Percentiles rank a stretch among this genome's conserved stretches.
Conservation (phyloP, 495 filamentous ascomycete genomes). For the Penicillium silybi region DNA sequence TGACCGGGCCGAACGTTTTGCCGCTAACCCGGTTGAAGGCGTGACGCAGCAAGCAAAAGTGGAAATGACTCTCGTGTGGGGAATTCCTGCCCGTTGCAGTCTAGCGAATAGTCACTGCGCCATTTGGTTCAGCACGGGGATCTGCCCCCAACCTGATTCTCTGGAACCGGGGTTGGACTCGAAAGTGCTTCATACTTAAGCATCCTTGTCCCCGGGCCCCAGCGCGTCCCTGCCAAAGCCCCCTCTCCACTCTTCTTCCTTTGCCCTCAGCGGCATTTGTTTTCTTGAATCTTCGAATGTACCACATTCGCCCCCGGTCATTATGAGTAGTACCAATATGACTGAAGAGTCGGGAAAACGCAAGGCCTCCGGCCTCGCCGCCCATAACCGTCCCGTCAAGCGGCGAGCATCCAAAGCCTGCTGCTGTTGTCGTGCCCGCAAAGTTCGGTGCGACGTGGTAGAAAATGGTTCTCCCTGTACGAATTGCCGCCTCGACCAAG, state of each 20-base stretch:
- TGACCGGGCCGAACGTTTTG: conserved; percentile 10
- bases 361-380: conserved; percentile 40
- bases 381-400: conserved; percentile 60
- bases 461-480: conserved; percentile 83
- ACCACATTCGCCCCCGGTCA: conserved; percentile 14
- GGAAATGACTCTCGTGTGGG: conserved; percentile 29
- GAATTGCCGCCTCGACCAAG: conserved; percentile 84
- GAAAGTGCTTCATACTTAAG: conserved; percentile 22
- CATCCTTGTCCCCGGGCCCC: conserved; percentile 15
- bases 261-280: conserved; percentile 4
- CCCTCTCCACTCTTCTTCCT: conserved; percentile 25
- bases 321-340: conserved; percentile 28
- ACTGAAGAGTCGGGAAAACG: conserved; percentile 41
- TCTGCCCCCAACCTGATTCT: conserved; percentile 12
- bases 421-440: conserved; percentile 78
- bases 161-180: neutral
- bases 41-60: conserved; percentile 14
- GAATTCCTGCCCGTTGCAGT: conserved; percentile 8
- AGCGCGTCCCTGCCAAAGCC: conserved; percentile 15
- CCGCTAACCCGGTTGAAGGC: conserved; percentile 1
- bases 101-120: conserved; percentile 4
- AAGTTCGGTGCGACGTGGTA: conserved; percentile 92
- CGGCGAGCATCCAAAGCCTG: conserved; percentile 83
- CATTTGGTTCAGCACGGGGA: neutral
- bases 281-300: conserved; percentile 14